phyloP scores from a whole-genome alignment of 768 basidiomycete genomes.

The Lentinula detonsa region DNA sequence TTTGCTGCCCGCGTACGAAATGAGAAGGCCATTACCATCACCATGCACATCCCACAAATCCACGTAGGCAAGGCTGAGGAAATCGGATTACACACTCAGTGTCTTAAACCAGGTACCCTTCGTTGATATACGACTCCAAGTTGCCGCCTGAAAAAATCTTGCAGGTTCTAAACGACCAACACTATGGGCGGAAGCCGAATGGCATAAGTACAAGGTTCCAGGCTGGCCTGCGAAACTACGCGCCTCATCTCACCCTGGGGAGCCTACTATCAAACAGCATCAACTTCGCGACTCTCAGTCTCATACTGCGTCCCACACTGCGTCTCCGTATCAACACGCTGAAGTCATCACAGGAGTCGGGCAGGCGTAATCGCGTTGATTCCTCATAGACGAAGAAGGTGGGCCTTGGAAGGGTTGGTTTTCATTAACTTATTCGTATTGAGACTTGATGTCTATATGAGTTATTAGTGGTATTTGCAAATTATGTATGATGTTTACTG shows the following conservation, averaged over 20 bases:
- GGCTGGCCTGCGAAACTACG: not conserved
- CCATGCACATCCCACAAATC: not conserved
- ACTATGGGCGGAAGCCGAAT: not conserved
- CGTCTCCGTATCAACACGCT: no score
- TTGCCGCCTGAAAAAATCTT: not conserved
- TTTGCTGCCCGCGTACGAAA: not conserved
- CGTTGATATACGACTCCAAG: not conserved
- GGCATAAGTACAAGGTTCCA: not conserved
- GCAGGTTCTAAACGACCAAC: not conserved
- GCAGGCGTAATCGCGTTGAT: no score
- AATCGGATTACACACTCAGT: not conserved
- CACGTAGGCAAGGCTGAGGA: not conserved
- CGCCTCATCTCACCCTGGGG: not conserved
- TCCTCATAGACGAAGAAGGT: no score
- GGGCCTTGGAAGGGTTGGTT: no score
- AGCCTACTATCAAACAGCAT: not conserved
- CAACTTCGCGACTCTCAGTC: not conserved
- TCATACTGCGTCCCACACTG: not conserved
- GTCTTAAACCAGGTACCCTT: not conserved
- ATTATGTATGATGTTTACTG: no score
- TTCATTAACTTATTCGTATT: no score
- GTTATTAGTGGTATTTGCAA: no score
- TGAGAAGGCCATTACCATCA: not conserved
- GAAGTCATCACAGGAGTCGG: no score
- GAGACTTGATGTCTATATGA: no score